Evolutionary conservation across 768 basidiomycete genomes (phyloP).

Genomic region (Obba rivulosa): DNA sequence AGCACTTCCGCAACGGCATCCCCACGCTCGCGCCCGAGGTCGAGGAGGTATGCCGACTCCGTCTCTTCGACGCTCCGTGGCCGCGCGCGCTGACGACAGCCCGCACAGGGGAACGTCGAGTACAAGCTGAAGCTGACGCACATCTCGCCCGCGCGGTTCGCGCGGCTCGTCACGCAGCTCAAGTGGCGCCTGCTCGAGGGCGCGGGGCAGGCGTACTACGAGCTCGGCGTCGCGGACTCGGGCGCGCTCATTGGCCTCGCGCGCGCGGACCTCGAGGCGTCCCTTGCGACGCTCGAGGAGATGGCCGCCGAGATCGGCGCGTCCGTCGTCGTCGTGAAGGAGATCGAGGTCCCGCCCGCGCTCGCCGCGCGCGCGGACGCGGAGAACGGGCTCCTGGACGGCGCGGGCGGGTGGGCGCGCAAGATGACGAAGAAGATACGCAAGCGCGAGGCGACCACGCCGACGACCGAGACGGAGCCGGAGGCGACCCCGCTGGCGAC

Average conservation of each 20-base stretch:
- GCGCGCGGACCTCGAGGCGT: constrained; percentile 68
- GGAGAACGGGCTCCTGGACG: constrained; percentile 29
- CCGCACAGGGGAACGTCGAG: constrained; percentile 74
- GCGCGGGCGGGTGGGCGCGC: constrained; percentile 29
- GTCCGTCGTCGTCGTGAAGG: constrained; percentile 85
- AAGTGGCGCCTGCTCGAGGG: constrained; percentile 80
- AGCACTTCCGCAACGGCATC: constrained; percentile 28
- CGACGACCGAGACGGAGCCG: constrained; percentile 17
- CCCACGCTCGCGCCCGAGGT: constrained; percentile 73
- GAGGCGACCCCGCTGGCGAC: constrained; percentile 31
- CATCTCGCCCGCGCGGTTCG: constrained; percentile 71
- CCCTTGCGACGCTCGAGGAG: constrained; percentile 80
- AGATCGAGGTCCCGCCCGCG: constrained; percentile 68
- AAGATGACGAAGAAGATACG: constrained; percentile 24
- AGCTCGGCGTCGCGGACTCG: constrained; percentile 70
- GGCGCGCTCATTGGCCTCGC: constrained; percentile 81
- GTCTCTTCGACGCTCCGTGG: background rate
- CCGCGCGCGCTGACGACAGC: background rate
- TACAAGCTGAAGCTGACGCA: constrained; percentile 89
- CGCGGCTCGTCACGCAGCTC: constrained; percentile 87
- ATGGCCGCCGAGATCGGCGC: constrained; percentile 96
- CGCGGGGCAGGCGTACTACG: constrained; percentile 51
- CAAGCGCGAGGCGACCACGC: background rate
- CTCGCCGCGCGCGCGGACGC: constrained; percentile 33
- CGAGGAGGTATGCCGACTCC: constrained; percentile 44